phyloP scores from a whole-genome alignment of 2,329 filamentous ascomycete species.

The Diaporthe sp. region DNA sequence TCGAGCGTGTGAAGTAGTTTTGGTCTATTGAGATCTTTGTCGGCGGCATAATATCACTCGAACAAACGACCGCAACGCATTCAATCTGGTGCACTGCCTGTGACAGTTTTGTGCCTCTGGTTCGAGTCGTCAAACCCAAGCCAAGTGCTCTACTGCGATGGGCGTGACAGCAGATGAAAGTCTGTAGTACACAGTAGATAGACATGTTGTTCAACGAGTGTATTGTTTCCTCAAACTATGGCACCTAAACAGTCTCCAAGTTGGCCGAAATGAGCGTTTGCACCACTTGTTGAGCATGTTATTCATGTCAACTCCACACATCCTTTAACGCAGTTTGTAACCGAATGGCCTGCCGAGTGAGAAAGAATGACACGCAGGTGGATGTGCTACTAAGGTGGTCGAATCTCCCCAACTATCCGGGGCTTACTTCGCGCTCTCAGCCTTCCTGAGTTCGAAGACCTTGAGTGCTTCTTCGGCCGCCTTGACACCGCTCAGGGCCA shows the following conservation, averaged over 20 bases:
- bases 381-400: neutral
- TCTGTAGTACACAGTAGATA: too few species aligned
- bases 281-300: neutral
- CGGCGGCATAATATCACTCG: neutral
- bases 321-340: neutral
- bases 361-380: conserved; percentile 2
- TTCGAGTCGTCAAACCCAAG: too few species aligned
- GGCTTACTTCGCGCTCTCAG: conserved; percentile 76
- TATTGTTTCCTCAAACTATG: neutral
- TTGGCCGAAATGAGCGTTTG: neutral
- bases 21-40: neutral
- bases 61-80: neutral
- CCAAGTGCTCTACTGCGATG: neutral
- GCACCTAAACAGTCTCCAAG: neutral
- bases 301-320: neutral
- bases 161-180: neutral
- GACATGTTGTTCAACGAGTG: neutral
- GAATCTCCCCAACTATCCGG: too few species aligned
- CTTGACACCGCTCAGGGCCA: conserved; percentile 90
- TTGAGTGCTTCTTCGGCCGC: conserved; percentile 88
- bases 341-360: neutral
- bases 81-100: neutral
- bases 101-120: too few species aligned
- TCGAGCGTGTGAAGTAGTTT: conserved; percentile 63
- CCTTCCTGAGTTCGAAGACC: conserved; percentile 83